These are phyloP conservation scores for Globisporangium polare DNA, from an alignment of 352 stramenopile species.

Conservation along the genomic window DNA sequence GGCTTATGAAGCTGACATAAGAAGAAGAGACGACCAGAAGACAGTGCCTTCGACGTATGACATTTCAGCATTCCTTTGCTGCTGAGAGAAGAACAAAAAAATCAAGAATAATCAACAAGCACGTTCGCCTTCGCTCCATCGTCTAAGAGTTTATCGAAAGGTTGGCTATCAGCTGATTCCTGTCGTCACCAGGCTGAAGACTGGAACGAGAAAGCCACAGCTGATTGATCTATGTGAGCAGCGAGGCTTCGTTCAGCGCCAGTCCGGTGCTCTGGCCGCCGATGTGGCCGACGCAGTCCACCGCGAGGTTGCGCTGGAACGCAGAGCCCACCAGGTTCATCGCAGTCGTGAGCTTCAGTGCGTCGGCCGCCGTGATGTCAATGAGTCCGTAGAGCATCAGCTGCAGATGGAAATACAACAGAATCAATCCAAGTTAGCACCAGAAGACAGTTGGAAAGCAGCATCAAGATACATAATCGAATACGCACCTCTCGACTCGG, in stretches of 20 bases:
- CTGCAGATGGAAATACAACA: conserved; percentile 19
- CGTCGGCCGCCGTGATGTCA: conserved; percentile 53
- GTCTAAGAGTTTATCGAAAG: neutral
- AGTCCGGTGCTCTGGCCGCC: conserved; percentile 59
- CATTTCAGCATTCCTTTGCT: neutral
- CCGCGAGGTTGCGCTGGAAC: conserved; percentile 51
- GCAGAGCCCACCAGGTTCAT: conserved; percentile 54
- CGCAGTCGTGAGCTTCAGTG: conserved; percentile 61
- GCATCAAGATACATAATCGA: neutral
- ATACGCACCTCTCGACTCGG: conserved; percentile 53
- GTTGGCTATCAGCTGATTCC: neutral
- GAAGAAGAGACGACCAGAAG: neutral
- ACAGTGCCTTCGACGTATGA: conserved; percentile 1
- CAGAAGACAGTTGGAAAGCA: neutral
- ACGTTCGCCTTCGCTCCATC: neutral
- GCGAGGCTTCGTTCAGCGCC: conserved; percentile 40
- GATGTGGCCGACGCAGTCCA: conserved; percentile 80
- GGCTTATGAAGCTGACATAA: neutral
- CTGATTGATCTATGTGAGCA: conserved; percentile 16
- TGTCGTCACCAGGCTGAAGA: neutral
- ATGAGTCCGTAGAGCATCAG: conserved; percentile 62
- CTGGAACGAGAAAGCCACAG: neutral
- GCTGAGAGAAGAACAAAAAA: conserved; percentile 2
- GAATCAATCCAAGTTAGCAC: neutral
- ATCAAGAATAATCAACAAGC: conserved; percentile 2